Evolutionary conservation across 768 basidiomycete genomes (phyloP), one percentile per base, ranked within the genome.

Genomic region (Psilocybe sp.): DNA sequence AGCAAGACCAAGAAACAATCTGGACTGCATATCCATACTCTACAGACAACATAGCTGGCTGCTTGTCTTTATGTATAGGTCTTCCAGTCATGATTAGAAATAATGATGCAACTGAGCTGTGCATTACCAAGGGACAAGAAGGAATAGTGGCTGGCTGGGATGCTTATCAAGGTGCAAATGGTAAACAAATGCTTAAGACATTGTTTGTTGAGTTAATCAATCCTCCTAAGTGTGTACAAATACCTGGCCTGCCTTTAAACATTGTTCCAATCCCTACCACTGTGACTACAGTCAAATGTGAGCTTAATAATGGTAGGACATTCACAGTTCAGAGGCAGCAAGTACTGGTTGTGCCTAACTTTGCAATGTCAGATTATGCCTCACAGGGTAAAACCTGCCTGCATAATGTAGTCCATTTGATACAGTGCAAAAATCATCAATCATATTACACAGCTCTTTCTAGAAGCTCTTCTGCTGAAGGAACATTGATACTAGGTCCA

Each of bases 61-160:
- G 66, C 35, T 49, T 75, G 1, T 52, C 56, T 0, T 36, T 69
- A 9, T 68, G 66, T 53, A 23, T 59, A 31, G 68, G 66, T 0
- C 52, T 69, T 47, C 72, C 71, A 18, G 61, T 71, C 2, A 65
- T 69, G 53, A 63, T 69, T 10, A 34, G 60, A 36, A 32, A 60
- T 38, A 70, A 69, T 53, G 40, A 51, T 47, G 69, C 68, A 1
- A 69, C 69, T 8, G 64, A 67, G 38, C 44, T 67, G 13, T 60
- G 64, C 41, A 68, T 71, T 4, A 70, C 68, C 1, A 68, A 67
- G 45, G 70, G 69, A 1, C 66, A 69, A 50, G 64, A 69, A 57
- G 71, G 52, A 0, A 49, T 39, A 32, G 67, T 71, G 1, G 41
- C 47, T 51, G 65, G 61, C 11, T 73, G 70, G 71, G 37, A 62